A percentile compares a stretch with the other conserved stretches of the same genome.
These are phyloP conservation scores for Fusarium musae DNA, from an alignment of 2,329 filamentous ascomycete genomes.

Conservation along the genomic window DNA sequence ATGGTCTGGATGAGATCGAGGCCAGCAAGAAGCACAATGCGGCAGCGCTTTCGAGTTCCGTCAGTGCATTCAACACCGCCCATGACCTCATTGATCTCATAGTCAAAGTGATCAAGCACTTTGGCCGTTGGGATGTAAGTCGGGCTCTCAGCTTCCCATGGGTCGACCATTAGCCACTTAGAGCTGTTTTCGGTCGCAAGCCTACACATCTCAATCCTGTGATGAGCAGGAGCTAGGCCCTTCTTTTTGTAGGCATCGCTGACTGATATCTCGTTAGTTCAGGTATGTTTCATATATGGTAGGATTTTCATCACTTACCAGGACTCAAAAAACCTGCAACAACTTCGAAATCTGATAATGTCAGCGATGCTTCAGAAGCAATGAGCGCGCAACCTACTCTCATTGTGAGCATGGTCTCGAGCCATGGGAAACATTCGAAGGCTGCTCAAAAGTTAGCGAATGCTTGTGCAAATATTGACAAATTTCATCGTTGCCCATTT, in stretches of 20 bases:
- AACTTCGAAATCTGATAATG: conserved; percentile 72
- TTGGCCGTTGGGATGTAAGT: conserved; percentile 88
- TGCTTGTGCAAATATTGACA: neutral
- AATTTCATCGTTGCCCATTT: neutral
- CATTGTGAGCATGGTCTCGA: conserved; percentile 75
- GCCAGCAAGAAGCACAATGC: conserved; percentile 84
- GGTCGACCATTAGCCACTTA: conserved; percentile 84
- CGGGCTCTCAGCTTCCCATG: conserved; percentile 86
- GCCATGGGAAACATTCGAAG: conserved; percentile 81
- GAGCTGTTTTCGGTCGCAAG: conserved; percentile 79
- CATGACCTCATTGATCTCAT: conserved; percentile 83
- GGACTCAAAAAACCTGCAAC: conserved; percentile 73
- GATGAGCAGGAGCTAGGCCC: conserved; percentile 51
- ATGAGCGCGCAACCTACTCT: conserved; percentile 39
- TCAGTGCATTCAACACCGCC: conserved; percentile 79
- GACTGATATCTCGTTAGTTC: conserved; percentile 32
- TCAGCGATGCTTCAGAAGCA: conserved; percentile 5
- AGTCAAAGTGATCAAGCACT: conserved; percentile 89
- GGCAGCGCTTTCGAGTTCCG: conserved; percentile 73
- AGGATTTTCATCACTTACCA: conserved; percentile 37
- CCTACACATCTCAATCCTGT: conserved; percentile 78
- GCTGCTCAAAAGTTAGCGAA: conserved; percentile 9
- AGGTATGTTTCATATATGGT: neutral
- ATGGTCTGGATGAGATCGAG: conserved; percentile 80
- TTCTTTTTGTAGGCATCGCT: conserved; percentile 53